These are phyloP conservation scores for Colletotrichum tanaceti DNA, from an alignment of 2,329 filamentous ascomycete genomes.

Conservation along the genomic window DNA sequence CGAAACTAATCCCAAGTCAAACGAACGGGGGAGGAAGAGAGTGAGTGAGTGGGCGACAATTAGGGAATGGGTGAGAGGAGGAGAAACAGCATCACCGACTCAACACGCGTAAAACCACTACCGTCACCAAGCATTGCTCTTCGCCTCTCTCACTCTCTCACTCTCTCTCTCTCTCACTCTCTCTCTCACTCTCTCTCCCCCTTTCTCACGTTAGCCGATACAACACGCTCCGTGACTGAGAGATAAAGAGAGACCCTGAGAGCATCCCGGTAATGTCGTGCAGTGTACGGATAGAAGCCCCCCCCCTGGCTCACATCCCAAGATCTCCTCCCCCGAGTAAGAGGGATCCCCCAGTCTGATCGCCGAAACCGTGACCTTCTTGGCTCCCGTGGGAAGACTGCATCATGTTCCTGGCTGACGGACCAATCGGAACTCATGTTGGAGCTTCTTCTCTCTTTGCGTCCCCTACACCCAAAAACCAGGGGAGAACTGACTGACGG, in stretches of 20 bases:
- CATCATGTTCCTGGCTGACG: constrained; percentile 28
- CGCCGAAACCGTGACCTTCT: constrained; percentile 39
- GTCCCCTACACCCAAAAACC: constrained; percentile 7
- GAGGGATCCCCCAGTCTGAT: constrained; percentile 26
- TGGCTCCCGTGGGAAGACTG: constrained; percentile 35
- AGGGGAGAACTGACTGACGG: neutral
- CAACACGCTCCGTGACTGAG: constrained; percentile 6
- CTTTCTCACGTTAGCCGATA: neutral
- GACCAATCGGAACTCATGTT: constrained; percentile 35
- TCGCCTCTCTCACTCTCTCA: too few species aligned
- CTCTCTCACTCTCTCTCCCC: too few species aligned
- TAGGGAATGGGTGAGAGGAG: neutral
- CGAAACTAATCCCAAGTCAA: neutral
- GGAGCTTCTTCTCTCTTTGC: neutral
- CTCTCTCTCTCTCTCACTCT: too few species aligned
- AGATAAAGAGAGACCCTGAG: too few species aligned
- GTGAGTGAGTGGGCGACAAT: too few species aligned
- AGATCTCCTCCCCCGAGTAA: constrained; percentile 27
- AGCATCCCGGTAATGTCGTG: too few species aligned
- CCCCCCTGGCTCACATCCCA: neutral
- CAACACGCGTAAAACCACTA: constrained; percentile 24
- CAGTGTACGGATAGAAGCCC: too few species aligned
- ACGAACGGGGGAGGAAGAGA: too few species aligned
- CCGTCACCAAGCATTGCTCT: constrained; percentile 19
- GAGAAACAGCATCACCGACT: constrained; percentile 13